Evolutionary conservation across 805 yeast species (phyloP), one percentile per base, ranked within the genome.

Genomic region (Spathaspora boniae): DNA sequence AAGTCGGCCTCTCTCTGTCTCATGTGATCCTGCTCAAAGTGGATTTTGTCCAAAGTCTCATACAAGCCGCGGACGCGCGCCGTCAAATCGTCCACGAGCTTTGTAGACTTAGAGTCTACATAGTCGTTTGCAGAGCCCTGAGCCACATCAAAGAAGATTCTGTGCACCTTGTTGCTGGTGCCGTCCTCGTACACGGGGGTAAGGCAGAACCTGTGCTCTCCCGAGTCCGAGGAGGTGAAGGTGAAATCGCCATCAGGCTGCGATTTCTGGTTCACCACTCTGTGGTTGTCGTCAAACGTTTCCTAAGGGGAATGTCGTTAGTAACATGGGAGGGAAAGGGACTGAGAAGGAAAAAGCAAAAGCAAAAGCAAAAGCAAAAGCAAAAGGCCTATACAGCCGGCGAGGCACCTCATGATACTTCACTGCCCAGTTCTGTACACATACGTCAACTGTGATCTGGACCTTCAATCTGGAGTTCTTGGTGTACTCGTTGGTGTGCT

Each of bases 181-280:
- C 88, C 83, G 36, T 84, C 86, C 79, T 79, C 26, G 78, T 79
- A 58, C 14, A 58, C 47, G 18, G 79, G 78, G 16, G 61, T 63
- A 47, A 88, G 65, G 62, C 97, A 88, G 49, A 89, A 72, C 50
- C 73, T 72, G 68, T 88, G 96, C 56, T 85, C 94, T 25, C 96
- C 96, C 8, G 82, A 67, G 36, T 84, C 95, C 30, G 78, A 63
- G 1, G 96, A 84, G 9, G 89, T 82, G 67, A 86, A 88, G 20
- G 88, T 72, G 58, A 86, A 84, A 42, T 80, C 81, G 11, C 87
- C 85, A 26, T 57, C 60, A 9, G 85, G 64, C 2, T 70, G 46
- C 18, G 80, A 76, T 50, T 70, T 76, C 57, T 86, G 95, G 41
- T 70, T 58, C 24, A 80, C 80, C 17, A 87, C 95, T 40, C 80